A percentile compares a stretch with the other conserved stretches of the same genome.
Evolutionary conservation across 306 rosid genomes (phyloP).

Genomic region (Rosa persica): DNA sequence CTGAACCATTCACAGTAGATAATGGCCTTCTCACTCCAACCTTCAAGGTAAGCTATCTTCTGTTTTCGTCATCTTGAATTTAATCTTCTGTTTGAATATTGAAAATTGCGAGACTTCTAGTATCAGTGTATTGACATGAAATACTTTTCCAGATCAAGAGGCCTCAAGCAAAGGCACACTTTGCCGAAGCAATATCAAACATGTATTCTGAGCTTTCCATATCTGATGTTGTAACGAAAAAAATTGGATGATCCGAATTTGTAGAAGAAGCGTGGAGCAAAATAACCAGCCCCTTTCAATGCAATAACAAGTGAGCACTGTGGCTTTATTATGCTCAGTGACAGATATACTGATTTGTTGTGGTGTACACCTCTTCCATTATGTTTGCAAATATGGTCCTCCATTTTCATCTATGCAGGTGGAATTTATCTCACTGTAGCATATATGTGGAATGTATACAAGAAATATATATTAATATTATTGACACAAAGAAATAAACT

Average conservation of each 20-base stretch:
- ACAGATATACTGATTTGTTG: too few relatives aligned
- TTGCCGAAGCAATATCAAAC: conserved; percentile 58
- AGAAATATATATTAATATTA: too few relatives aligned
- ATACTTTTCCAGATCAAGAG: conserved; percentile 63
- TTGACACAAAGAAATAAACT: too few relatives aligned
- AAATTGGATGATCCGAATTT: conserved; percentile 19
- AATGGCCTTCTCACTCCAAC: conserved; percentile 88
- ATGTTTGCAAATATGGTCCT: too few relatives aligned
- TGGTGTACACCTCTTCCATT: too few relatives aligned
- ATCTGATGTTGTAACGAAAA: conserved; percentile 41
- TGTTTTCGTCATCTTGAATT: neutral
- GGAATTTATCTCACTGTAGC: too few relatives aligned
- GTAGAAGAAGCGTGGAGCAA: neutral
- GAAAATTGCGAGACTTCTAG: neutral
- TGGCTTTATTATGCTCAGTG: too few relatives aligned
- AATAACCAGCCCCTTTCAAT: neutral
- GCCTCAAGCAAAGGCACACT: conserved; percentile 76
- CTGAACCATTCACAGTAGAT: conserved; percentile 68
- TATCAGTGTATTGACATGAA: conserved; percentile 17
- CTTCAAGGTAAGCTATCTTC: conserved; percentile 55
- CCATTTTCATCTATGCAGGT: too few relatives aligned
- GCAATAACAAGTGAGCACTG: neutral
- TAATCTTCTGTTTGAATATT: neutral
- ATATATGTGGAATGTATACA: too few relatives aligned
- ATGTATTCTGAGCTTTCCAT: conserved; percentile 70